Evolutionary conservation across 2,329 filamentous ascomycete genomes (phyloP).

Genomic region (Shiraia sp.): DNA sequence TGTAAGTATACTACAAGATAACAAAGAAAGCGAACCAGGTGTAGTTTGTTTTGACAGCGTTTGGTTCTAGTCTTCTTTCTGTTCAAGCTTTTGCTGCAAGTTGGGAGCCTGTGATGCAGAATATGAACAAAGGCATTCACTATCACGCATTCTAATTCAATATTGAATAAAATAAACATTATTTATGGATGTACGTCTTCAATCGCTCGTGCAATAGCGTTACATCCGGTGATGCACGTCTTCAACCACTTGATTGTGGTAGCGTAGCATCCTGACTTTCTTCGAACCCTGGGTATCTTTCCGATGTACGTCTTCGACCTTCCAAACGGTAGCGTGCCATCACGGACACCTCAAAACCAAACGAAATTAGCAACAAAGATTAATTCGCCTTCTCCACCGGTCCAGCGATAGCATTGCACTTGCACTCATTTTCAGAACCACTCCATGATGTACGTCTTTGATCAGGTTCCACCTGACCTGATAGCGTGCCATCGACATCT

Average conservation of each 20-base stretch:
- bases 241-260: constrained; percentile 19
- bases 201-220: constrained; percentile 17
- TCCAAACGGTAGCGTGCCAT: constrained; percentile 23
- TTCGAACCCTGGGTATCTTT: neutral
- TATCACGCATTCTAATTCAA: too few species aligned
- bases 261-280: constrained; percentile 19
- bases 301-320: constrained; percentile 32
- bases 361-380: constrained; percentile 1
- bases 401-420: constrained; percentile 31
- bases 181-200: constrained; percentile 17
- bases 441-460: constrained; percentile 28
- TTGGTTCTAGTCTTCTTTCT: too few species aligned
- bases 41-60: too few species aligned
- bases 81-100: too few species aligned
- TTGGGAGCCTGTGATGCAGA: too few species aligned
- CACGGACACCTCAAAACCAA: neutral
- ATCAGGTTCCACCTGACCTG: constrained; percentile 15
- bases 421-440: neutral
- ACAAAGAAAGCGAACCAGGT: too few species aligned
- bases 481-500: constrained; percentile 30
- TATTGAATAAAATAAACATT: constrained; percentile 8
- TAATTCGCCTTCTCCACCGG: constrained; percentile 23
- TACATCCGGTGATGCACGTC: constrained; percentile 18
- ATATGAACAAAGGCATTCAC: too few species aligned
- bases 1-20: too few species aligned